Evolutionary conservation across 1,284 basidiomycete species (phyloP).

Genomic region (Golubevia sp.): DNA sequence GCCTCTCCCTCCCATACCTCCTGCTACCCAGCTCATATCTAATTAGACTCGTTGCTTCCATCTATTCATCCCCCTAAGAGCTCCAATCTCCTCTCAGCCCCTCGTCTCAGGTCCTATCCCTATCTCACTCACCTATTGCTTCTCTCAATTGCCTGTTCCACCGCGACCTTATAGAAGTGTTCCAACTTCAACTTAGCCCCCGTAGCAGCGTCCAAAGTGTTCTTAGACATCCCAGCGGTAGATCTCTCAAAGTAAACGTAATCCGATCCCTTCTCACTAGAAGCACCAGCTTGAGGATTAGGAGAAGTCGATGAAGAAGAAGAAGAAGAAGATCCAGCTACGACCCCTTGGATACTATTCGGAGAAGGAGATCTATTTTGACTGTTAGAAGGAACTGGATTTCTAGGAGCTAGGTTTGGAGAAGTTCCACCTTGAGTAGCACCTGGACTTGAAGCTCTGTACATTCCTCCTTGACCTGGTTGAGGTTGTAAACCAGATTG

Average conservation of each 20-base stretch:
- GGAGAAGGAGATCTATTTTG: background rate
- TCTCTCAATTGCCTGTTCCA: slow-evolving; percentile 85
- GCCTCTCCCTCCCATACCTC: slow-evolving; percentile 10
- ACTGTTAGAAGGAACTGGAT: background rate
- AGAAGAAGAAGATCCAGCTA: background rate
- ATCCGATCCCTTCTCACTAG: slow-evolving; percentile 66
- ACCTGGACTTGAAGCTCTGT: slow-evolving; percentile 23
- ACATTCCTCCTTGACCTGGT: slow-evolving; percentile 11
- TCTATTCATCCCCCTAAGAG: too few species aligned
- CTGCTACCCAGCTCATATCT: slow-evolving; percentile 1
- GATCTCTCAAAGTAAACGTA: slow-evolving; percentile 96
- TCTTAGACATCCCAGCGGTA: slow-evolving; percentile 80
- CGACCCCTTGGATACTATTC: background rate
- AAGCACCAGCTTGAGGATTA: background rate
- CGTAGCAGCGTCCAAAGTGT: slow-evolving; percentile 87
- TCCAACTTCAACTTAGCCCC: slow-evolving; percentile 96
- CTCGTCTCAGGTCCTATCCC: too few species aligned
- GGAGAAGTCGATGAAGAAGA: background rate
- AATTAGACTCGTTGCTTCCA: background rate
- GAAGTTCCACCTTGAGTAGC: slow-evolving; percentile 8
- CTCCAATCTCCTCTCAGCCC: too few species aligned
- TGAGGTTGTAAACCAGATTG: background rate
- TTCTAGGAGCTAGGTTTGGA: background rate
- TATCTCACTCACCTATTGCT: slow-evolving; percentile 72
- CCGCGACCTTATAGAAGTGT: slow-evolving; percentile 94